A percentile compares a stretch with the other conserved stretches of the same genome.
Conservation (phyloP, 2,329 filamentous ascomycete species). For the Fusarium proliferatum region DNA sequence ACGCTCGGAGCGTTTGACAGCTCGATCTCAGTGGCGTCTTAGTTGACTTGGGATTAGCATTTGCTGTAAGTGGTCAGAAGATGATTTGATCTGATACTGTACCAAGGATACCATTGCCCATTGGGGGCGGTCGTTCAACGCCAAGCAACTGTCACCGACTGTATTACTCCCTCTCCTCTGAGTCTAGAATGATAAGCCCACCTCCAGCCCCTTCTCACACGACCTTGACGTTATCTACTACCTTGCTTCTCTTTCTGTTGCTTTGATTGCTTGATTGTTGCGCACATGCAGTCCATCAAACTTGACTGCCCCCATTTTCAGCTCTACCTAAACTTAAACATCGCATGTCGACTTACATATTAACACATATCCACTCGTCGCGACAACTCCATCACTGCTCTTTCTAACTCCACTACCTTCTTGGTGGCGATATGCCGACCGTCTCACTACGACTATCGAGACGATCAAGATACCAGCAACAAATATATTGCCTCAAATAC, state of each 20-base stretch:
- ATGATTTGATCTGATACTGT: slow-evolving; percentile 10
- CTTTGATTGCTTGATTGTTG: neutral
- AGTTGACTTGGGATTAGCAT: slow-evolving; percentile 7
- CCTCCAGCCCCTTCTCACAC: slow-evolving; percentile 38
- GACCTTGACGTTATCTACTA: slow-evolving; percentile 20
- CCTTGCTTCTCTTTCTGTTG: slow-evolving; percentile 11
- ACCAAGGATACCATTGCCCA: slow-evolving; percentile 2
- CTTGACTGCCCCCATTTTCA: slow-evolving; percentile 9
- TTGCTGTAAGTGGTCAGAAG: neutral
- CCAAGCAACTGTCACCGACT: slow-evolving; percentile 37
- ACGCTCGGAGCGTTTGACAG: slow-evolving; percentile 39
- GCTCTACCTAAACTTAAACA: neutral
- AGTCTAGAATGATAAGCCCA: slow-evolving; percentile 42
- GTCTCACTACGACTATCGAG: slow-evolving; percentile 17
- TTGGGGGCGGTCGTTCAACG: slow-evolving; percentile 19
- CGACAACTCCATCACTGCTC: neutral
- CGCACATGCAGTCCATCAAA: neutral
- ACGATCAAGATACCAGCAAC: slow-evolving; percentile 23
- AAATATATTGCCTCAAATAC: neutral
- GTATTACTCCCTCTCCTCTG: neutral
- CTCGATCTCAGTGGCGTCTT: slow-evolving; percentile 31
- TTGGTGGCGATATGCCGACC: slow-evolving; percentile 38
- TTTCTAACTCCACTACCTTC: neutral
- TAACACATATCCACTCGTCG: neutral
- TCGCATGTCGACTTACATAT: slow-evolving; percentile 17